phyloP scores from a whole-genome alignment of 805 yeast species.

The Zygosaccharomyces siamensis region DNA sequence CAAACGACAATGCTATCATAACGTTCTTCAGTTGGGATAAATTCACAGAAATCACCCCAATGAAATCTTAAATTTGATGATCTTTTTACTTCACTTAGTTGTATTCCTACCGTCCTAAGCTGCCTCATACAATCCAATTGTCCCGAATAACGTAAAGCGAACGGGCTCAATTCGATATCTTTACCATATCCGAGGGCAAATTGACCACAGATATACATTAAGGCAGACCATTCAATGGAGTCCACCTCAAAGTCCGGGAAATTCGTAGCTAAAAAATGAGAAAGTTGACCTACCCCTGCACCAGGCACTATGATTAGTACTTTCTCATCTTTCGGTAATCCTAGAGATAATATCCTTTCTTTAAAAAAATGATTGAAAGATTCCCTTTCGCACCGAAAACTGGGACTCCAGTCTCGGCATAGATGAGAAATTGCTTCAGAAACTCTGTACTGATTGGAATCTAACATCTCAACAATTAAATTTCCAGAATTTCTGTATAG shows the following conservation, averaged over 20 bases:
- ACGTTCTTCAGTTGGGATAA: conserved; percentile 32
- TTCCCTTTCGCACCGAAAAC: conserved; percentile 44
- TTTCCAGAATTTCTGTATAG: conserved; percentile 2
- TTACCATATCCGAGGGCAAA: conserved; percentile 42
- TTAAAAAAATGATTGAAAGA: conserved; percentile 53
- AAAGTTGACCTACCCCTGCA: conserved; percentile 75
- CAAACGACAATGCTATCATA: conserved; percentile 52
- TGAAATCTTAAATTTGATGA: conserved; percentile 47
- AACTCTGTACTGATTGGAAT: conserved; percentile 40
- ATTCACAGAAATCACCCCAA: conserved; percentile 62
- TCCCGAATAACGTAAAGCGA: conserved; percentile 64
- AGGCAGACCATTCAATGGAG: conserved; percentile 69
- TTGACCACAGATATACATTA: conserved; percentile 68
- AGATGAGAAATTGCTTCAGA: conserved; percentile 71
- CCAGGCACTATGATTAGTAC: conserved; percentile 76
- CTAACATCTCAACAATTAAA: conserved; percentile 13
- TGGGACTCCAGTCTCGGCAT: conserved; percentile 69
- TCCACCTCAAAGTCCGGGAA: conserved; percentile 49
- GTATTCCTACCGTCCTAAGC: conserved; percentile 38
- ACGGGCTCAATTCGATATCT: conserved; percentile 41
- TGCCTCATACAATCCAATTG: conserved; percentile 50
- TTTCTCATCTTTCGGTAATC: conserved; percentile 24
- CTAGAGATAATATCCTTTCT: conserved; percentile 36
- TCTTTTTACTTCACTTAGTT: conserved; percentile 21
- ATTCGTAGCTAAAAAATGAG: conserved; percentile 50